These are phyloP conservation scores for Cutaneotrichosporon sp. DNA, from an alignment of 1,284 basidiomycete genomes.

Conservation along the genomic window DNA sequence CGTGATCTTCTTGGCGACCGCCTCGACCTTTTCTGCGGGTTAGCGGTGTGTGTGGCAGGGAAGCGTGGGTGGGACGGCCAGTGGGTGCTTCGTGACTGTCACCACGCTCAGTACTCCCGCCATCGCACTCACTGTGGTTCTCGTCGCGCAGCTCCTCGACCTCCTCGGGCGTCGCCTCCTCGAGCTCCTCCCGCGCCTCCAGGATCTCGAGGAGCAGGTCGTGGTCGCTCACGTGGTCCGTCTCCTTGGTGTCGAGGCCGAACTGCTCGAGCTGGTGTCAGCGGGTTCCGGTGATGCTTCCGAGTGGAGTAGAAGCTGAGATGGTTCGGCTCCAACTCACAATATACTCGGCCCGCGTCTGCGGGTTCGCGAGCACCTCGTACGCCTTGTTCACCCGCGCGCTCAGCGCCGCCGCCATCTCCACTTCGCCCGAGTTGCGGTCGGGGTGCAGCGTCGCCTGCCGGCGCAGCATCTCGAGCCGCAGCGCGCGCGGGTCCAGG, in stretches of 20 bases:
- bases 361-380: constrained; percentile 44
- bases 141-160: constrained; percentile 60
- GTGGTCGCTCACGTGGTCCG: constrained; percentile 73
- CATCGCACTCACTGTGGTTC: constrained; percentile 65
- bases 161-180: constrained; percentile 62
- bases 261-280: constrained; percentile 60
- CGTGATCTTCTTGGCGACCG: constrained; percentile 51
- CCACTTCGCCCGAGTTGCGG: constrained; percentile 32
- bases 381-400: constrained; percentile 52
- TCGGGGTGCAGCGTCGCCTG: constrained; percentile 52
- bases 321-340: too few relatives aligned
- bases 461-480: constrained; percentile 39
- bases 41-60: too few relatives aligned
- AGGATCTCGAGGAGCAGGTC: constrained; percentile 76
- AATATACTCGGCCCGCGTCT: constrained; percentile 52
- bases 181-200: constrained; percentile 77
- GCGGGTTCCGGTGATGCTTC: too few relatives aligned
- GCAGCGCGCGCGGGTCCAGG: constrained; percentile 40
- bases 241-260: constrained; percentile 65
- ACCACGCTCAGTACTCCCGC: background rate
- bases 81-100: background rate
- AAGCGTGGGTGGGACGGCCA: too few relatives aligned
- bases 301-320: too few relatives aligned
- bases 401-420: constrained; percentile 43
- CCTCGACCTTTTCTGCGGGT: constrained; percentile 60